A percentile compares a stretch with the other conserved stretches of the same genome.
Conservation (phyloP, 2,329 filamentous ascomycete species). For the Esteya vermicola region DNA sequence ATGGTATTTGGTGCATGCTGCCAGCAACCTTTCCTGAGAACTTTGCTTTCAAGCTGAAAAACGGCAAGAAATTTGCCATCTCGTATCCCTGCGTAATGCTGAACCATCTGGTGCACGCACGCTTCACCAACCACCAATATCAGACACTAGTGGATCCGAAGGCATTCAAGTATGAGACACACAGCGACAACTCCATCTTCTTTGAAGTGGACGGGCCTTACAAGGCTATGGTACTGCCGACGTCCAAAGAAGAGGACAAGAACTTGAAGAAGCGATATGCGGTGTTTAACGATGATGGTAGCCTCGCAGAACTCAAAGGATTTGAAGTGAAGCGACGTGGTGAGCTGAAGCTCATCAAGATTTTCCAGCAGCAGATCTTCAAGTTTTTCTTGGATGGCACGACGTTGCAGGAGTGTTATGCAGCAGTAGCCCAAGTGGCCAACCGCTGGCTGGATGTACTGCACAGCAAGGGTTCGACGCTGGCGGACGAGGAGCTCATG, state of each 20-base stretch:
- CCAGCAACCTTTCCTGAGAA: slow-evolving; percentile 95
- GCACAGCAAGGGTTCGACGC: slow-evolving; percentile 70
- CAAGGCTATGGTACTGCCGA: slow-evolving; percentile 91
- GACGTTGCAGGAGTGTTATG: slow-evolving; percentile 80
- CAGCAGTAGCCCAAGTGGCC: slow-evolving; percentile 81
- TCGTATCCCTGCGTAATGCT: slow-evolving; percentile 99
- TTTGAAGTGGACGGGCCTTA: slow-evolving; percentile 98
- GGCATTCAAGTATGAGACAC: slow-evolving; percentile 83
- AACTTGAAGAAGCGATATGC: slow-evolving; percentile 99
- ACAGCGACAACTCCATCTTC: slow-evolving; percentile 98
- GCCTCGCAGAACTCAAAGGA: slow-evolving; percentile 85
- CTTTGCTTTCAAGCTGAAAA: slow-evolving; percentile 84
- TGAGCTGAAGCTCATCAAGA: slow-evolving; percentile 98
- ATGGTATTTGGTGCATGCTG: slow-evolving; percentile 99
- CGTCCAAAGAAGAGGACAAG: slow-evolving; percentile 97
- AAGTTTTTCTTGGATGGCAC: slow-evolving; percentile 94
- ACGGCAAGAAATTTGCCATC: slow-evolving; percentile 90
- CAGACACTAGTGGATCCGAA: slow-evolving; percentile 70
- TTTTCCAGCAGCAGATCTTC: slow-evolving; percentile 98
- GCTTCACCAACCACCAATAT: slow-evolving; percentile 96
- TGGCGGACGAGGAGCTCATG: slow-evolving; percentile 94
- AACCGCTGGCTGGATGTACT: slow-evolving; percentile 96
- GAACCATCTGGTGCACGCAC: slow-evolving; percentile 88
- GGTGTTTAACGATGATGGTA: slow-evolving; percentile 97
- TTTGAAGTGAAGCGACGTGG: slow-evolving; percentile 96